Evolutionary conservation across 495 filamentous ascomycete genomes (phyloP).

Genomic region (Penicillium canescens): DNA sequence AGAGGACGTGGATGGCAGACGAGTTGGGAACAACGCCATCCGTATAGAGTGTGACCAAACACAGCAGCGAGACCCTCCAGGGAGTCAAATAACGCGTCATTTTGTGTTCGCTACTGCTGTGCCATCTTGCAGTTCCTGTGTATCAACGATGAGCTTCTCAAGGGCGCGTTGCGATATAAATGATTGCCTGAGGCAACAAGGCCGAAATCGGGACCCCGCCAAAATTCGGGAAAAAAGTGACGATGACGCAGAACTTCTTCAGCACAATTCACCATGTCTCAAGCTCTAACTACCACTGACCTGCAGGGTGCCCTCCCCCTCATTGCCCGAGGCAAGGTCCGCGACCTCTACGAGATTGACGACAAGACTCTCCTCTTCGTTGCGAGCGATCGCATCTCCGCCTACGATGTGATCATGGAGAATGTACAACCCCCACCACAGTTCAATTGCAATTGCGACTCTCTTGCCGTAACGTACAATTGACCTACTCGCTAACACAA

Average conservation of each 20-base stretch:
- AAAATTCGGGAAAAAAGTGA: slow-evolving; percentile 13
- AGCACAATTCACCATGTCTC: slow-evolving; percentile 34
- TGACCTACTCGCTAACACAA: not conserved
- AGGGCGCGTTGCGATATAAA: slow-evolving; percentile 21
- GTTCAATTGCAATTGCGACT: not conserved
- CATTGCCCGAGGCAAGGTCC: slow-evolving; percentile 72
- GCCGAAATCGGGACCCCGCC: slow-evolving; percentile 22
- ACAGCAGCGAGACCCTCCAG: slow-evolving; percentile 78
- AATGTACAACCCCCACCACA: slow-evolving; percentile 54
- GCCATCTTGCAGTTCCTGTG: slow-evolving; percentile 13
- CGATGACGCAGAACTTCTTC: slow-evolving; percentile 22
- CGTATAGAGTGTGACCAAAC: slow-evolving; percentile 77
- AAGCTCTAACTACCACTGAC: slow-evolving; percentile 52
- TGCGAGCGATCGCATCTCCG: slow-evolving; percentile 89
- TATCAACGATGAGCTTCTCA: slow-evolving; percentile 9
- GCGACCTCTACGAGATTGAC: slow-evolving; percentile 78
- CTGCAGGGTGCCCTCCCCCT: slow-evolving; percentile 55
- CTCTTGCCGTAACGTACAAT: not conserved
- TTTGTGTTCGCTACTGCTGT: slow-evolving; percentile 13
- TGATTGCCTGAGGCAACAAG: slow-evolving; percentile 27
- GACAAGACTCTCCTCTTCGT: slow-evolving; percentile 80
- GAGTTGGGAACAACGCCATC: slow-evolving; percentile 71
- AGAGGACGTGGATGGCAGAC: slow-evolving; percentile 78
- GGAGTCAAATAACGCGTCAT: slow-evolving; percentile 86
- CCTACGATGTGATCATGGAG: slow-evolving; percentile 88